Percentiles rank a stretch among this genome's conserved stretches.
Conservation (phyloP, 176 grass and related monocot species). For the Raddia guianensis region DNA sequence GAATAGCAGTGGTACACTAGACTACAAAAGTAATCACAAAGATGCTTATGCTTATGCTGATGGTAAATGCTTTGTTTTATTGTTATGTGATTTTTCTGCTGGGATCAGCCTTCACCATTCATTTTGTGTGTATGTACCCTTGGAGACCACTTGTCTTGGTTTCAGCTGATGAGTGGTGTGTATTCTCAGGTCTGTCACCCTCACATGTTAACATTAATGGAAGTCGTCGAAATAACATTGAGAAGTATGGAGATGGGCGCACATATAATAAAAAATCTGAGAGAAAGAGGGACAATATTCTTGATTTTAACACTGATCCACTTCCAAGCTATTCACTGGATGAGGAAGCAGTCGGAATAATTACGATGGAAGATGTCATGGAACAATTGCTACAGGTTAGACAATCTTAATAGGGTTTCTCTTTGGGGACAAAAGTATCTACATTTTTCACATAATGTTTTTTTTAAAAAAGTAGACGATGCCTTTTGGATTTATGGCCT, state of each 20-base stretch:
- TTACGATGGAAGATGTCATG: constrained; percentile 99
- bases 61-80: constrained; percentile 49
- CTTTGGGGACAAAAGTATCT: constrained; percentile 3
- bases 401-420: constrained; percentile 17
- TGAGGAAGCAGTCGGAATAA: constrained; percentile 96
- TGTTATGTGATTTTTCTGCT: constrained; percentile 21
- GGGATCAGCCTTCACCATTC: neutral
- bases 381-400: constrained; percentile 90
- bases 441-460: constrained; percentile 2
- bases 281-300: constrained; percentile 72
- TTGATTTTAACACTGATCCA: constrained; percentile 87
- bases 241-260: constrained; percentile 61
- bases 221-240: constrained; percentile 60
- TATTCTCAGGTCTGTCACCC: constrained; percentile 59
- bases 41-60: constrained; percentile 45
- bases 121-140: constrained; percentile 28
- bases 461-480: neutral
- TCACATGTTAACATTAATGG: constrained; percentile 38
- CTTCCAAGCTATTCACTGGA: constrained; percentile 81
- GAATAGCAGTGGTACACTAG: constrained; percentile 50
- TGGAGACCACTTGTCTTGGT: constrained; percentile 27
- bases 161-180: constrained; percentile 52
- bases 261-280: constrained; percentile 63
- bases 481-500: neutral
- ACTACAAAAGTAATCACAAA: constrained; percentile 58